Base-by-base conservation (phyloP, 2,329 filamentous ascomycete species). In the Bipolaris cookei region DNA sequence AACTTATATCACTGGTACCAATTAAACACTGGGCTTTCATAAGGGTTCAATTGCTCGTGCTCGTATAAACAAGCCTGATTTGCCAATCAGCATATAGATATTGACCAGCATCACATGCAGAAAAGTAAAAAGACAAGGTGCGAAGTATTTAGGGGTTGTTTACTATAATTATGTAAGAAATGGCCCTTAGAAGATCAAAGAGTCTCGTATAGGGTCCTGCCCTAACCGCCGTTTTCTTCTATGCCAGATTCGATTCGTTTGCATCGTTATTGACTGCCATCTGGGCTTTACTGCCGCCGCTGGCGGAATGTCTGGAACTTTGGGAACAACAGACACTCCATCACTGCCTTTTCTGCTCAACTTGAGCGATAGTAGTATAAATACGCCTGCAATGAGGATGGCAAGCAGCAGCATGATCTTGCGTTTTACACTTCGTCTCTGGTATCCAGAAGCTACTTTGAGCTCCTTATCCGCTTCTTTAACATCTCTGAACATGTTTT, bases 381-480 rank as follows among this genome's bases (percentile, higher is more conserved):
- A 90, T 79, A 97, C 84, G 30, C 91, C 95, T 18, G 88, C 87
- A 50, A 99, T 89, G 20, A 98, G 78, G 23, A 99, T 80, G 6
- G 96, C 78, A 18, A 99, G 82, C n/a, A 99, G 81, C 38, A 99
- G 82, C 54, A 99, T 95, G 45, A 96, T 88, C 80, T 97, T 97
- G 64, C 95, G 84, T 80, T 97, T 99, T 20, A 91, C 92, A 49
- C 89, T 90, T 72, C 88, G 89, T 75, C 87, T 88, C 80, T 99
- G 95, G 72, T 98, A 98, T 16, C 90, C 90, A 4, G 90, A 92
- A 13, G 95, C 87, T 54, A 96, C 88, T 61, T 88, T 92, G 52
- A 99, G 84, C 79, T 99, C 95, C 76, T 94, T 95, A 61, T 97
- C 91, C 3, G 95, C 95, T 18, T 85, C 90, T 74, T 97, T 96